Evolutionary conservation across 1,139 yeast genomes (phyloP), one percentile per base, ranked within the genome.

Genomic region (Hyphopichia burtonii): DNA sequence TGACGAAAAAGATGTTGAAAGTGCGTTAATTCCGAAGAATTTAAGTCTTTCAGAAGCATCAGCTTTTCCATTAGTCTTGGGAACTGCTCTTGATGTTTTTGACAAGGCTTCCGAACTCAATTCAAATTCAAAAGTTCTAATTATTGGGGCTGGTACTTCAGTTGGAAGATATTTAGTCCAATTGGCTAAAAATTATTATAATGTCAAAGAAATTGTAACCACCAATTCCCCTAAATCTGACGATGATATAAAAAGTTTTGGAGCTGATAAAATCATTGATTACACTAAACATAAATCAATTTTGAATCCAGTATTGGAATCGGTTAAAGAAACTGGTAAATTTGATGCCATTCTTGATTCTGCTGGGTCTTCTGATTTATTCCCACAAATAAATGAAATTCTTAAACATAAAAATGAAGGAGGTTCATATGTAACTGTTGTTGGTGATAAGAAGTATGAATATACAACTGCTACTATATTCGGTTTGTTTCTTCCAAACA

Each of bases 121-220:
- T 10, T 4, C 19, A 33, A 56, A 52, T 43, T 45, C 56, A 3
- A 65, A 65, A 45, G 74, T 86, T 1, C 65, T 86, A 39, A 68
- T 87, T 33, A 68, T 85, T 44, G 96, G 96, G 35, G 93, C 86
- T 12, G 80, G 87, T 4, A 79, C 94, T 1, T 69, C 83, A n/a
- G 86, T 85, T 5, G 95, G 93, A 2, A 61, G 80, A 45, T 75
- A 69, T 62, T 73, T 76, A 2, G 68, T 81, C 23, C 89, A 83
- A 55, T 53, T 86, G 18, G 74, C 82, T 18, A 81, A 77, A 49
- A 56, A 66, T 15, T 59, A 66, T 44, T 75, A 69, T 47, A 64
- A 72, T 3, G 74, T 78, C 3, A 59, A 59, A 33, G 71, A 73
- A 41, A 66, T 82, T 10, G 77, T 76, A 1, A 76, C 71, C 2